These are phyloP conservation scores for Podaxis sp. DNA, from an alignment of 768 basidiomycete species.

Conservation along the genomic window DNA sequence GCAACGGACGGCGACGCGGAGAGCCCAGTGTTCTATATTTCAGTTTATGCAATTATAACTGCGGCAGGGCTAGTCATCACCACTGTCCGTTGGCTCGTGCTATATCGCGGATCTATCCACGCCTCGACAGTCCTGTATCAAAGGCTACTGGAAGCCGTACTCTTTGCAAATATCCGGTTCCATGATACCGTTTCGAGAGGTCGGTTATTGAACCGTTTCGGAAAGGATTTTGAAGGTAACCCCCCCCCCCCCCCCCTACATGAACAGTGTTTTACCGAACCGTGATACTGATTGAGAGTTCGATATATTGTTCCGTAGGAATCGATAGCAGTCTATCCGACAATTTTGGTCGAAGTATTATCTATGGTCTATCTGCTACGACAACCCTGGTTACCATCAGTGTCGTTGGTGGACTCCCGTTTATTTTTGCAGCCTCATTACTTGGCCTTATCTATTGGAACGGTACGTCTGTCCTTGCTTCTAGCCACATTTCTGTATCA, in stretches of 20 bases:
- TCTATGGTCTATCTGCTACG: slow-evolving; percentile 62
- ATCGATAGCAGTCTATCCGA: slow-evolving; percentile 83
- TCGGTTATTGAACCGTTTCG: slow-evolving; percentile 76
- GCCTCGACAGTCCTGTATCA: slow-evolving; percentile 78
- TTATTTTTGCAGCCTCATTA: slow-evolving; percentile 53
- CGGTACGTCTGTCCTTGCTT: slow-evolving; percentile 34
- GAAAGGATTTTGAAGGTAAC: slow-evolving; percentile 87
- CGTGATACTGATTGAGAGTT: slow-evolving; percentile 8
- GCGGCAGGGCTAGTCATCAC: slow-evolving; percentile 42
- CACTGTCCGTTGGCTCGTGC: slow-evolving; percentile 63
- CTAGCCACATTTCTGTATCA: not conserved
- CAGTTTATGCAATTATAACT: slow-evolving; percentile 58
- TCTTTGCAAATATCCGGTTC: slow-evolving; percentile 89
- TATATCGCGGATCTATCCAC: slow-evolving; percentile 80
- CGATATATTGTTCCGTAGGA: slow-evolving; percentile 33
- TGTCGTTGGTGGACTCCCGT: slow-evolving; percentile 73
- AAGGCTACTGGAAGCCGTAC: slow-evolving; percentile 67
- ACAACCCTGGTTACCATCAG: slow-evolving; percentile 76
- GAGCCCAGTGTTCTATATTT: slow-evolving; percentile 58
- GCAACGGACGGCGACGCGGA: slow-evolving; percentile 35
- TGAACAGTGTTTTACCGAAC: not conserved
- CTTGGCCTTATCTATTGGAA: slow-evolving; percentile 68
- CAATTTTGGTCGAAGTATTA: slow-evolving; percentile 76
- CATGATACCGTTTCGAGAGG: slow-evolving; percentile 91
- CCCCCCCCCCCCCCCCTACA: not conserved